Evolutionary conservation across 2,329 filamentous ascomycete species (phyloP).

Genomic region (Alternaria panax): DNA sequence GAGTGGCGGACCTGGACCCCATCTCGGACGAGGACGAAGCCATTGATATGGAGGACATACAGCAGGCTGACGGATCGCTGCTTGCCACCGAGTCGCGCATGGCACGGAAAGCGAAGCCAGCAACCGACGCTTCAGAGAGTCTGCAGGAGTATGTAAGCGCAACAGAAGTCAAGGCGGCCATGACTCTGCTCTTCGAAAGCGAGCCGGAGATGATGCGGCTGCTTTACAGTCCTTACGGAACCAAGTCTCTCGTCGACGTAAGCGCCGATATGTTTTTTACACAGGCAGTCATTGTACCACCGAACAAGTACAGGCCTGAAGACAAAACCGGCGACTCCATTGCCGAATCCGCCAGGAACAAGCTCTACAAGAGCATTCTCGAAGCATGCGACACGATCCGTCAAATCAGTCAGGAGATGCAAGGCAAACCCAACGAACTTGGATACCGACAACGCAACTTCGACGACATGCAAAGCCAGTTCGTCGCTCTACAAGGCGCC

Average conservation of each 20-base stretch:
- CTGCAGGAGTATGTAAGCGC: slow-evolving; percentile 80
- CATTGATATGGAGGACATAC: slow-evolving; percentile 43
- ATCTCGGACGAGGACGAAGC: slow-evolving; percentile 54
- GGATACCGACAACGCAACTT: slow-evolving; percentile 66
- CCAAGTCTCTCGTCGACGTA: slow-evolving; percentile 63
- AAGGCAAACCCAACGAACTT: slow-evolving; percentile 52
- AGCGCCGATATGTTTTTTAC: slow-evolving; percentile 94
- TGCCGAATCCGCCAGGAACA: slow-evolving; percentile 87
- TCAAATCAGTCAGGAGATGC: slow-evolving; percentile 75
- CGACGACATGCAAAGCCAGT: slow-evolving; percentile 79
- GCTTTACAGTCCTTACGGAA: slow-evolving; percentile 81
- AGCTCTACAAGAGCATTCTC: slow-evolving; percentile 84
- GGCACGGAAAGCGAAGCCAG: slow-evolving; percentile 51
- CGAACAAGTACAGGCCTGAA: slow-evolving; percentile 89
- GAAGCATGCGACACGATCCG: slow-evolving; percentile 76
- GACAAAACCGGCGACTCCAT: slow-evolving; percentile 83
- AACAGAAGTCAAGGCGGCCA: slow-evolving; percentile 80
- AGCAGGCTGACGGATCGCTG: slow-evolving; percentile 59
- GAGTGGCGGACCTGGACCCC: slow-evolving; percentile 68
- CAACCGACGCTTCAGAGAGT: slow-evolving; percentile 38
- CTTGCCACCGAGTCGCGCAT: slow-evolving; percentile 57
- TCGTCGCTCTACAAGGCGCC: slow-evolving; percentile 82
- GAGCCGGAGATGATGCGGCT: slow-evolving; percentile 84
- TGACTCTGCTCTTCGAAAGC: slow-evolving; percentile 82
- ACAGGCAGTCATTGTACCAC: slow-evolving; percentile 83